These are phyloP conservation scores for Trichoderma afroharzianum DNA, from an alignment of 2,329 filamentous ascomycete species.

Conservation along the genomic window DNA sequence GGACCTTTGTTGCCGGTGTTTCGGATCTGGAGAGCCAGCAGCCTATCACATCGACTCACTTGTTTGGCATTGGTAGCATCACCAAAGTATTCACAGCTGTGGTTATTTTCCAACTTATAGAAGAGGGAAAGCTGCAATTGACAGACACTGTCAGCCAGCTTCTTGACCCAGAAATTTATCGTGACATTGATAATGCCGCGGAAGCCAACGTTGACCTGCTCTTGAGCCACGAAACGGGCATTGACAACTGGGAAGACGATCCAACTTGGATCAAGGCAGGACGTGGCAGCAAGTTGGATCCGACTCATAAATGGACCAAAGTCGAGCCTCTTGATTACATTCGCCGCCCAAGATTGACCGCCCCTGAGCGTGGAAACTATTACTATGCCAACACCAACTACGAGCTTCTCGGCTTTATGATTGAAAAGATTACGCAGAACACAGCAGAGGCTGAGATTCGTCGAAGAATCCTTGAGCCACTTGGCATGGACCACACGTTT, in stretches of 20 bases:
- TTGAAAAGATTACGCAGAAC: conserved; percentile 14
- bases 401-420: conserved; percentile 18
- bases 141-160: conserved; percentile 15
- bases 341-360: conserved; percentile 16
- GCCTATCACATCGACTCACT: conserved; percentile 5
- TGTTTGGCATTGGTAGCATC: conserved; percentile 21
- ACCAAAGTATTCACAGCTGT: conserved; percentile 21
- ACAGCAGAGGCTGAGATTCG: conserved; percentile 17
- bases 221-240: conserved; percentile 18
- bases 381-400: conserved; percentile 21
- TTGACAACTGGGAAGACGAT: conserved; percentile 21
- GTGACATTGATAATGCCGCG: conserved; percentile 14
- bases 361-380: conserved; percentile 15
- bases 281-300: conserved; percentile 16
- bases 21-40: background rate
- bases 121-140: conserved; percentile 18
- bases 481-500: conserved; percentile 16
- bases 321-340: conserved; percentile 19
- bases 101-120: conserved; percentile 19
- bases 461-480: conserved; percentile 8
- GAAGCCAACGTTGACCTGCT: conserved; percentile 6
- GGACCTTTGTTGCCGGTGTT: conserved; percentile 13
- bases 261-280: conserved; percentile 14
- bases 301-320: conserved; percentile 16
- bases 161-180: conserved; percentile 4